Base-by-base conservation (phyloP, 1,139 yeast genomes). In the Eremothecium cymbalariae region DNA sequence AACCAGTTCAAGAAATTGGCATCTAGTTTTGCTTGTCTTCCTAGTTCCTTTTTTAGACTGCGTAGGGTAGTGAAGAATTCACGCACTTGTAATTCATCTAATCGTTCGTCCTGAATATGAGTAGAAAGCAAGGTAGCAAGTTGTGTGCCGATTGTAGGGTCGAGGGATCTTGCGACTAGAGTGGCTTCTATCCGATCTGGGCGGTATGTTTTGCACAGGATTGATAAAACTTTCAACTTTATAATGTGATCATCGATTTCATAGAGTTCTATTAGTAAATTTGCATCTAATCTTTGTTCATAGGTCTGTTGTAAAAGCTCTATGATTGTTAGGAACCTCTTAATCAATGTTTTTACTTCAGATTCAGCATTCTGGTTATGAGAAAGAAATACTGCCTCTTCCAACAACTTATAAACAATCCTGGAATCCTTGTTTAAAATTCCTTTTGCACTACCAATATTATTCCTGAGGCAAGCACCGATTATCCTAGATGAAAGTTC, bases 391-490 rank as follows among this genome's bases (percentile, higher is more conserved):
- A 27, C 20, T 13, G 48, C 31, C 28, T 38, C 34, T 6, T 34
- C 31, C 15, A 47, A 45, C 3, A 53, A 23, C 15, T 40, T 37
- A 13, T 38, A 27, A 18, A 42, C 40, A 25, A 43, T 49, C 5
- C 24, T 32, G 8, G 55, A 48, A 23, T 45, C 40, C 15, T 36
- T 34, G 3, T 22, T 38, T 20, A 40, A 40, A 20, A 53, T 41
- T 28, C 35, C 45, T 7, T 60, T 54, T 9, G 75, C 59, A 0
- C 94, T 88, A 2, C 70, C 72, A 0, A 77, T 77, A 50, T 85
- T 85, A 53, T 85, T 85, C 48, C 94, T 68, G 34, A 84, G 62
- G 3, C 78, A 57, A 6, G 78, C 64, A 0, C 74, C 72, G 45
- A 78, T 62, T 28, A 76, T 62, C 44, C 80, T 59, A 26, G 70